Evolutionary conservation across 2,329 filamentous ascomycete species (phyloP).

Genomic region (Orbilia javanica): DNA sequence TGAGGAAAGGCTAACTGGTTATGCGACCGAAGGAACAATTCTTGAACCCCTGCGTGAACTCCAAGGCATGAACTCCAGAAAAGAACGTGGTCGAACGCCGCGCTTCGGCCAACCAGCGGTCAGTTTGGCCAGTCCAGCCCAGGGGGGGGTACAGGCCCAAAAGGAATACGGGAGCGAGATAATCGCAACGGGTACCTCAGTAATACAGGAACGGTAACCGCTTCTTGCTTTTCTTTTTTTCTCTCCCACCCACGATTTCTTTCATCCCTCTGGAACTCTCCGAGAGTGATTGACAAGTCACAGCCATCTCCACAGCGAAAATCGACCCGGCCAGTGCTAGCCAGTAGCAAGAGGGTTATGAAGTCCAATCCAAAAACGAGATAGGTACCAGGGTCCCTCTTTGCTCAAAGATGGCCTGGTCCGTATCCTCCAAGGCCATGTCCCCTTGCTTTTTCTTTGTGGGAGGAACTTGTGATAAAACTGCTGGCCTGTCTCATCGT

Average conservation of each 20-base stretch:
- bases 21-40: constrained; percentile 18
- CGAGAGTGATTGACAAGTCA: constrained; percentile 59
- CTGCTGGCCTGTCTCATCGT: constrained; percentile 58
- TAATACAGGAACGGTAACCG: constrained; percentile 52
- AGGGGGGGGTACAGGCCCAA: constrained; percentile 39
- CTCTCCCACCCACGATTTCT: constrained; percentile 8
- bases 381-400: constrained; percentile 32
- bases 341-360: constrained; percentile 53
- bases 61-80: constrained; percentile 45
- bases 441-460: constrained; percentile 51
- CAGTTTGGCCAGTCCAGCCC: constrained; percentile 40
- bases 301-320: constrained; percentile 40
- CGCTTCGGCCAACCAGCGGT: constrained; percentile 58
- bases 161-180: constrained; percentile 54
- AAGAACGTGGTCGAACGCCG: constrained; percentile 49
- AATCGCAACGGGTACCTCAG: constrained; percentile 54
- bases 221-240: constrained; percentile 27
- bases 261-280: constrained; percentile 47
- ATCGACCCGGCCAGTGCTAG: constrained; percentile 42
- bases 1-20: constrained; percentile 34
- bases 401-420: constrained; percentile 14
- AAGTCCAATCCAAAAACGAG: constrained; percentile 49
- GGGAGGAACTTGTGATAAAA: constrained; percentile 58
- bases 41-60: constrained; percentile 53
- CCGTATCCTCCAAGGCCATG: neutral